Evolutionary conservation across 805 yeast genomes (phyloP).

Genomic region (Candida takata): DNA sequence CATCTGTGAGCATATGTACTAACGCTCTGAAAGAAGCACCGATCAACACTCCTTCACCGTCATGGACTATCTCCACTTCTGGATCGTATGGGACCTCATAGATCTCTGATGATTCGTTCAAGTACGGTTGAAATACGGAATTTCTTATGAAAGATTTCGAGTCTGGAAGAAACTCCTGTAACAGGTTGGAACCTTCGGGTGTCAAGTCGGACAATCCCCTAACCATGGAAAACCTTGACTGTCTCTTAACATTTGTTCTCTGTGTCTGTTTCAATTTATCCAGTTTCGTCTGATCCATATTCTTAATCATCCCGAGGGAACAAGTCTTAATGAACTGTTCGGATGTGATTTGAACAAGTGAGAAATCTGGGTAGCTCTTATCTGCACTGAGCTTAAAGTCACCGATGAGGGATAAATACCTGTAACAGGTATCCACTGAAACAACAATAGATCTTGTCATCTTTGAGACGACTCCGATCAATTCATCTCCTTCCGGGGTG

Average conservation of each 20-base stretch:
- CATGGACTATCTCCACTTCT: slow-evolving; percentile 43
- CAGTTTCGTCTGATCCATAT: slow-evolving; percentile 26
- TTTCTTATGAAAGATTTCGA: slow-evolving; percentile 29
- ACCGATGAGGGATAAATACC: slow-evolving; percentile 50
- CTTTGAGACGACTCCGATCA: slow-evolving; percentile 52
- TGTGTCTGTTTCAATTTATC: slow-evolving; percentile 13
- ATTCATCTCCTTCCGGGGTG: slow-evolving; percentile 60
- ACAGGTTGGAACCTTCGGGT: slow-evolving; percentile 25
- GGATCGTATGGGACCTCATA: slow-evolving; percentile 13
- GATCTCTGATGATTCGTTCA: slow-evolving; percentile 22
- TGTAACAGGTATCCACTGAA: slow-evolving; percentile 44
- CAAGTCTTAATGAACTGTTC: slow-evolving; percentile 54
- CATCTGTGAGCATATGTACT: slow-evolving; percentile 61
- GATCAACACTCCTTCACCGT: slow-evolving; percentile 43
- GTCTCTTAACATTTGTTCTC: slow-evolving; percentile 22
- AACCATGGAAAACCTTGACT: slow-evolving; percentile 29
- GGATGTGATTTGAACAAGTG: slow-evolving; percentile 48
- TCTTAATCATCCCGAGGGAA: slow-evolving; percentile 50
- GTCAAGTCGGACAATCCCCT: slow-evolving; percentile 25
- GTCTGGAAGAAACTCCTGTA: slow-evolving; percentile 30
- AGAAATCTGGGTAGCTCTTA: slow-evolving; percentile 62
- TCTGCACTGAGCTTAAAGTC: slow-evolving; percentile 54
- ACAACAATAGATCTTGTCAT: slow-evolving; percentile 49
- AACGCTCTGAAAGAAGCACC: slow-evolving; percentile 72
- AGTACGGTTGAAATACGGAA: slow-evolving; percentile 31